phyloP scores from a whole-genome alignment of 371 early-diverging fungal genomes.

The Apophysomyces trapeziformis region DNA sequence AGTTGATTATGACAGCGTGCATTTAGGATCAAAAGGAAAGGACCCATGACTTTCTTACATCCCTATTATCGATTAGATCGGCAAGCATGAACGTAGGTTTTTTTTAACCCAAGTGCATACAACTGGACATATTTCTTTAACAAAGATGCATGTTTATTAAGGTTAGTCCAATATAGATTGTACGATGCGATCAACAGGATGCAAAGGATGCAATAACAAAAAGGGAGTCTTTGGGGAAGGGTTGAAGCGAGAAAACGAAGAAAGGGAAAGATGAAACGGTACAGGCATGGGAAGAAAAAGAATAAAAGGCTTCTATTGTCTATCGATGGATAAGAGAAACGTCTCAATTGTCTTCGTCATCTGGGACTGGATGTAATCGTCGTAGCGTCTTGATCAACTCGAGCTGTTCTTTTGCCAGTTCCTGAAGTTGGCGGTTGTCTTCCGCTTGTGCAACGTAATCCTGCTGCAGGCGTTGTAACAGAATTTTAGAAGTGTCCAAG shows the following conservation, averaged over 20 bases:
- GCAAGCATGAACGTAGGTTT: too few species aligned
- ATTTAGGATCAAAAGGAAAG: too few species aligned
- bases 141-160: too few species aligned
- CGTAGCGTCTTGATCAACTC: slow-evolving; percentile 22
- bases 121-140: too few species aligned
- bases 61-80: too few species aligned
- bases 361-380: slow-evolving; percentile 5
- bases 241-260: not conserved
- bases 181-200: too few species aligned
- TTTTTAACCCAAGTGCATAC: too few species aligned
- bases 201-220: too few species aligned
- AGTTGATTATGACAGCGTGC: too few species aligned
- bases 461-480: slow-evolving; percentile 32
- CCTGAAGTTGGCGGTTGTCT: slow-evolving; percentile 22
- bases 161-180: too few species aligned
- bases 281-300: not conserved
- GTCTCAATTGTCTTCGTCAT: not conserved
- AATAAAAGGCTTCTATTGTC: not conserved
- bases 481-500: slow-evolving; percentile 32
- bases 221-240: too few species aligned
- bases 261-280: not conserved
- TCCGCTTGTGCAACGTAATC: slow-evolving; percentile 20
- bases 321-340: not conserved
- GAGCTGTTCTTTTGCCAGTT: slow-evolving; percentile 29
- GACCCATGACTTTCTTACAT: too few species aligned